A percentile compares a stretch with the other conserved stretches of the same genome.
Evolutionary conservation across 1,139 yeast genomes (phyloP).

Genomic region (Meyerozyma athensensis): DNA sequence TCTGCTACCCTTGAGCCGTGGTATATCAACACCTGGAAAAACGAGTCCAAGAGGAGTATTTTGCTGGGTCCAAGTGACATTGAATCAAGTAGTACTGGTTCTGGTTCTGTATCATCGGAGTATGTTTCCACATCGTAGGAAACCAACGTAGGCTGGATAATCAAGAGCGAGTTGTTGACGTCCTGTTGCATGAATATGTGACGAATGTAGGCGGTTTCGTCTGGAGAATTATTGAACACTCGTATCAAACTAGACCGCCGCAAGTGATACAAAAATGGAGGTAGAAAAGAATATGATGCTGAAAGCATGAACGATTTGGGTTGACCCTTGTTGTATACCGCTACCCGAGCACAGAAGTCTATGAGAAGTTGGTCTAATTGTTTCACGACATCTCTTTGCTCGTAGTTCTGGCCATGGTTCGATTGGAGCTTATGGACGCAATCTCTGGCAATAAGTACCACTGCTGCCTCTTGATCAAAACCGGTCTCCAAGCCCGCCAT

Average conservation of each 20-base stretch:
- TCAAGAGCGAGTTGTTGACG: constrained; percentile 57
- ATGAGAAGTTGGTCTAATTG: constrained; percentile 24
- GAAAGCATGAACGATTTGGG: constrained; percentile 74
- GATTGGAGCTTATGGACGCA: constrained; percentile 44
- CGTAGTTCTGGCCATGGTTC: constrained; percentile 8
- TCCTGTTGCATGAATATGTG: constrained; percentile 68
- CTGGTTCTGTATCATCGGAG: constrained; percentile 46
- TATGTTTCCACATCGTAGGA: constrained; percentile 57
- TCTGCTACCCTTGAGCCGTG: constrained; percentile 67
- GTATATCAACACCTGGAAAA: constrained; percentile 65
- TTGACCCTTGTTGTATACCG: constrained; percentile 77
- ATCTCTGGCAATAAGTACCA: constrained; percentile 55
- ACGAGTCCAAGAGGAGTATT: constrained; percentile 65
- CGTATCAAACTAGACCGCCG: constrained; percentile 66
- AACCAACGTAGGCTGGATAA: constrained; percentile 74
- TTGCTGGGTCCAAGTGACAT: constrained; percentile 57
- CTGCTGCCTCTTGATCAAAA: constrained; percentile 70
- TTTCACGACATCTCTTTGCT: background rate
- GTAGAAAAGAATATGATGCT: constrained; percentile 70
- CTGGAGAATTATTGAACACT: constrained; percentile 75
- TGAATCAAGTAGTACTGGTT: constrained; percentile 67
- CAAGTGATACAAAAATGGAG: constrained; percentile 70
- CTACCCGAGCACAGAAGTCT: constrained; percentile 81
- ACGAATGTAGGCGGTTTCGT: constrained; percentile 67
- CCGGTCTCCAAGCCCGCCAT: constrained; percentile 31